Base-by-base conservation (phyloP, 352 stramenopile genomes). In the Globisporangium cederbergense region DNA sequence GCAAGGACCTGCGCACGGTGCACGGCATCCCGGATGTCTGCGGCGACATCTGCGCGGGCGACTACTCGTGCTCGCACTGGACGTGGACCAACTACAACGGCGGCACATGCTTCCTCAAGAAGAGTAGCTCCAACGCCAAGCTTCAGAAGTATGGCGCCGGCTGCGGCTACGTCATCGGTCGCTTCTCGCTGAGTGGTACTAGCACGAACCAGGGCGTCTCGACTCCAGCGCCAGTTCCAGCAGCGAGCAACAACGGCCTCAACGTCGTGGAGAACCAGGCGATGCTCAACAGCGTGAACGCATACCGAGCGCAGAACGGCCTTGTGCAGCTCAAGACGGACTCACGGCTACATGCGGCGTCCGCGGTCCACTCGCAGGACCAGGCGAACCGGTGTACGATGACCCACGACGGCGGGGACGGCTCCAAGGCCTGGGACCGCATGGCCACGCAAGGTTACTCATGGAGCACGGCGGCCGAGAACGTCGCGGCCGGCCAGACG, bases 71-170 rank as follows among this genome's bases (percentile, higher is more conserved):
- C 64, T 85, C 72, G 18, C 76, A 82, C 63, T 84, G 76, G 76
- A 81, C 77, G 18, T 90, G 81, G 79, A 79, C 64, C n/a, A 75
- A 77, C 65, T 73, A 78, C 63, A 74, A 68, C 40, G 75, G 74
- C 7, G 79, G 81, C 28, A 86, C 77, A 10, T 90, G 81, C 67
- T 88, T 64, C 62, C 76, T 90, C 28, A 90, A 89, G 67, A 72
- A 58, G 65, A 60, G 28, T 4, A n/a, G 3, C 9, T 49, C 53
- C 25, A 46, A 50, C 36, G 32, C 8, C 51, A 43, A 63, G n/a
- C 18, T 66, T 14, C 16, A 30, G 22, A 54, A 45, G 18, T 54
- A 66, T 36, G 75, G 73, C 10, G 70, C 59, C 30, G 65, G 68
- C 32, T 80, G 75, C 28, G 75, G 75, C 18, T 80, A 82, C 45